phyloP scores from a whole-genome alignment of 1,284 basidiomycete genomes.

The Rhodotorula mucilaginosa region DNA sequence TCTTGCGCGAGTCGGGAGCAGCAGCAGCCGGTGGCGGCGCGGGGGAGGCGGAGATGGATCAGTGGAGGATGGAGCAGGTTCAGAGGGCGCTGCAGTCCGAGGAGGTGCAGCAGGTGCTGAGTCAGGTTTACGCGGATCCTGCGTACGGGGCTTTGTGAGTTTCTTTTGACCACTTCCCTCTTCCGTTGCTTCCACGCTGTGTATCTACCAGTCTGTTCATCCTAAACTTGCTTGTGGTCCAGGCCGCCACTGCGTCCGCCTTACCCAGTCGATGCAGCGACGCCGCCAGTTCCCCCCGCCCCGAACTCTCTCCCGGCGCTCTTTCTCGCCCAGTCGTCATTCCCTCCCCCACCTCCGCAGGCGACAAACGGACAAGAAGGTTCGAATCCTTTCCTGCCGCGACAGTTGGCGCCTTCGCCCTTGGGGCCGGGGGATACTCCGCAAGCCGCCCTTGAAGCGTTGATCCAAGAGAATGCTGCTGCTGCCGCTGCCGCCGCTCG shows the following conservation, averaged over 20 bases:
- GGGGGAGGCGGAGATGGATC: neutral
- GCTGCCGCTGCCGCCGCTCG: neutral
- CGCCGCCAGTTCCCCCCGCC: neutral
- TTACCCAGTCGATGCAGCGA: neutral
- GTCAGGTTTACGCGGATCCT: neutral
- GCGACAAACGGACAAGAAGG: neutral
- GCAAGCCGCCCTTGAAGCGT: neutral
- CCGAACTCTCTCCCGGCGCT: conserved; percentile 3
- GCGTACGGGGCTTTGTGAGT: conserved; percentile 13
- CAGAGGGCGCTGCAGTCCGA: neutral
- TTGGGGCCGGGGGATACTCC: too few species aligned
- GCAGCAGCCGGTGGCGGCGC: too few species aligned
- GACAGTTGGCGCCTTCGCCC: neutral
- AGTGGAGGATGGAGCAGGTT: conserved; percentile 14
- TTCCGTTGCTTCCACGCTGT: too few species aligned
- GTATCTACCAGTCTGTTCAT: neutral
- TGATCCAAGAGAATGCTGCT: conserved; percentile 14
- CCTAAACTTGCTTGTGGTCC: too few species aligned
- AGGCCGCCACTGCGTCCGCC: conserved; percentile 15
- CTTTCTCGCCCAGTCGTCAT: conserved; percentile 10
- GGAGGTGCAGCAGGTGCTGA: neutral
- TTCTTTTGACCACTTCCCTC: neutral
- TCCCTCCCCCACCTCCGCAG: conserved; percentile 16
- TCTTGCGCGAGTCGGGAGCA: neutral
- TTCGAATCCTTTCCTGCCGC: conserved; percentile 1